phyloP scores from a whole-genome alignment of 2,329 filamentous ascomycete genomes.

The Aspergillus spinulosporus region DNA sequence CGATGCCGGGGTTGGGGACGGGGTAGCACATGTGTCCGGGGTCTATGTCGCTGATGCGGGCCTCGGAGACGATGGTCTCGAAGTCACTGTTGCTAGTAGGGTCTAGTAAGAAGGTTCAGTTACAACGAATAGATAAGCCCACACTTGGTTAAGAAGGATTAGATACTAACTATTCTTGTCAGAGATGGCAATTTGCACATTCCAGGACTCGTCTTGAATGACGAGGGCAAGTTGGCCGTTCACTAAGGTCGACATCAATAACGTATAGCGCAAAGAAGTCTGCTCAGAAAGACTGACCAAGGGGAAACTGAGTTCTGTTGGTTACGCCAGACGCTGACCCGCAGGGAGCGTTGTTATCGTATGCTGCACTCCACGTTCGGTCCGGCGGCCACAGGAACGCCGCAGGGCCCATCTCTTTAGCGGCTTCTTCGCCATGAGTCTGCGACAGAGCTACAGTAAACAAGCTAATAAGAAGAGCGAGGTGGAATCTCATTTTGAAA shows the following conservation, averaged over 20 bases:
- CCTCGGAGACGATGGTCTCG: conserved; percentile 33
- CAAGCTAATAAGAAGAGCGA: neutral
- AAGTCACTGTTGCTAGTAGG: conserved; percentile 41
- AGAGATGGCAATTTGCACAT: conserved; percentile 56
- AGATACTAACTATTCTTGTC: conserved; percentile 49
- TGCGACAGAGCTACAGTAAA: neutral
- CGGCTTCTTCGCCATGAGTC: conserved; percentile 19
- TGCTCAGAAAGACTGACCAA: conserved; percentile 43
- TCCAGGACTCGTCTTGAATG: conserved; percentile 59
- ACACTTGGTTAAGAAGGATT: no score
- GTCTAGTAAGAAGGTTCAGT: no score
- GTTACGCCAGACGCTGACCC: conserved; percentile 51
- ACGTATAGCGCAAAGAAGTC: neutral
- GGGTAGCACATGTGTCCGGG: conserved; percentile 50
- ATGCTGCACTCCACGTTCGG: conserved; percentile 55
- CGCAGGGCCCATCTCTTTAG: conserved; percentile 54
- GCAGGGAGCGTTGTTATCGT: conserved; percentile 60
- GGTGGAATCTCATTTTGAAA: conserved; percentile 3
- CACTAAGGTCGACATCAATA: conserved; percentile 37
- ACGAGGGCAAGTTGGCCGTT: conserved; percentile 58
- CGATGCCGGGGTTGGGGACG: conserved; percentile 36
- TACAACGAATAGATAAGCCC: no score
- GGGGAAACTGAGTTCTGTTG: conserved; percentile 58
- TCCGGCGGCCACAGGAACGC: conserved; percentile 63
- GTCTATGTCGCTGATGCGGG: conserved; percentile 40